Evolutionary conservation across 2,329 filamentous ascomycete genomes (phyloP).

Genomic region (Microdochium nivale): DNA sequence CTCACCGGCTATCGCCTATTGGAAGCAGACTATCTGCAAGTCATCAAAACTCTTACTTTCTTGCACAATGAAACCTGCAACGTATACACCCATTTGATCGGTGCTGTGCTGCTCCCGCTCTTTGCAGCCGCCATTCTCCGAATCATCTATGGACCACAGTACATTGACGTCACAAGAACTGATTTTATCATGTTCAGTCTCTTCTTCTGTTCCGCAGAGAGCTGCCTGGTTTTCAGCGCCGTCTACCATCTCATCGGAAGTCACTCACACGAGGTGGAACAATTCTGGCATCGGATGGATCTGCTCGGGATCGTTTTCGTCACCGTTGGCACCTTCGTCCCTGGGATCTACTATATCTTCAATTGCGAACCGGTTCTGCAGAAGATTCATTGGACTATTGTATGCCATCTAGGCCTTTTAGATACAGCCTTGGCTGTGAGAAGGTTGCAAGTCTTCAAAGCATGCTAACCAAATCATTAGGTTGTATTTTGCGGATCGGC

Average conservation of each 20-base stretch:
- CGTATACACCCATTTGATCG: slow-evolving; percentile 59
- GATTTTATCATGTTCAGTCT: slow-evolving; percentile 46
- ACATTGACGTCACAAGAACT: slow-evolving; percentile 30
- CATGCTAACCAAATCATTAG: not conserved
- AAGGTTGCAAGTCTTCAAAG: not conserved
- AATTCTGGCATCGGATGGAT: slow-evolving; percentile 58
- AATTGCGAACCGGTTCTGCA: slow-evolving; percentile 43
- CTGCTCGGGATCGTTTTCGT: slow-evolving; percentile 62
- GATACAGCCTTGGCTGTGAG: not conserved
- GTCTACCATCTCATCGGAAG: slow-evolving; percentile 60
- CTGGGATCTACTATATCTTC: slow-evolving; percentile 56
- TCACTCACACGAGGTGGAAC: slow-evolving; percentile 51
- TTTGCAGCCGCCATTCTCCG: slow-evolving; percentile 29
- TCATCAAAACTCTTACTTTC: slow-evolving; percentile 46
- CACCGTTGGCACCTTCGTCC: slow-evolving; percentile 59
- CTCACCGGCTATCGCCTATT: slow-evolving; percentile 53
- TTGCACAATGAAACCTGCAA: slow-evolving; percentile 50
- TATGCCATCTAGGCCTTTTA: slow-evolving; percentile 34
- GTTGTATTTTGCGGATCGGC: slow-evolving; percentile 13
- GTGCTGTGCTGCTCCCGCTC: slow-evolving; percentile 30
- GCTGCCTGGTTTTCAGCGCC: slow-evolving; percentile 44
- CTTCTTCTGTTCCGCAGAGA: slow-evolving; percentile 45
- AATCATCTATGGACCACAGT: slow-evolving; percentile 25
- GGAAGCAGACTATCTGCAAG: slow-evolving; percentile 48
- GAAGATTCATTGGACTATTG: slow-evolving; percentile 56